Conservation (phyloP, 768 basidiomycete species). For the Naganishia antarctica region DNA sequence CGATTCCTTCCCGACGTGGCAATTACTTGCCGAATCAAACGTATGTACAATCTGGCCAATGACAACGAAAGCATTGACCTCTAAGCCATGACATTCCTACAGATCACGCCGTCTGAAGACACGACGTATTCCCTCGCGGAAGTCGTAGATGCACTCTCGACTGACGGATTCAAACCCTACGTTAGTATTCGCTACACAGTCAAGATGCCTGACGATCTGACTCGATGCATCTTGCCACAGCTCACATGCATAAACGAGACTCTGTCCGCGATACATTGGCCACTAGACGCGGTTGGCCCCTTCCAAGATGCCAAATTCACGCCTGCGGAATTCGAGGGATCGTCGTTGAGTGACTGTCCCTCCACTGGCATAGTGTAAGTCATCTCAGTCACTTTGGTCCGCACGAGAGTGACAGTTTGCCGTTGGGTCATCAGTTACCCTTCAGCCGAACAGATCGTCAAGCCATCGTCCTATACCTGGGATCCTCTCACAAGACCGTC, state of each 20-base stretch:
- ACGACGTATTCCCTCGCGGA: constrained; percentile 42
- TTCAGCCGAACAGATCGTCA: constrained; percentile 6
- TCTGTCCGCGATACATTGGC: constrained; percentile 40
- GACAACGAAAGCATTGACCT: too few relatives aligned
- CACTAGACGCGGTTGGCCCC: constrained; percentile 37
- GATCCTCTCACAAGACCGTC: not conserved
- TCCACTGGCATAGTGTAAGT: constrained; percentile 11
- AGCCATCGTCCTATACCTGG: constrained; percentile 3
- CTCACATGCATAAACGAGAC: constrained; percentile 40
- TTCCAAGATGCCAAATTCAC: constrained; percentile 41
- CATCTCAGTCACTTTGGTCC: too few relatives aligned
- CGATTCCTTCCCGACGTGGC: constrained; percentile 29
- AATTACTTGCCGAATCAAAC: constrained; percentile 40
- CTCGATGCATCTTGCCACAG: constrained; percentile 31
- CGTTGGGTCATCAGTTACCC: not conserved
- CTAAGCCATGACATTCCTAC: not conserved
- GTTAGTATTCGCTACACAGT: too few relatives aligned
- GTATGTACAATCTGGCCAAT: too few relatives aligned
- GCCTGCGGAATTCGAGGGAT: constrained; percentile 1
- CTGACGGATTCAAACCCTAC: constrained; percentile 32
- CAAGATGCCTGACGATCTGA: too few relatives aligned
- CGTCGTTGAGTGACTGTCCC: constrained; percentile 6
- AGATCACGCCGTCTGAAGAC: constrained; percentile 47
- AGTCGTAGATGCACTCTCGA: constrained; percentile 34
- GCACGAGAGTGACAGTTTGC: too few relatives aligned